Evolutionary conservation across 352 stramenopile genomes (phyloP).

Genomic region (Phytophthora megakarya): DNA sequence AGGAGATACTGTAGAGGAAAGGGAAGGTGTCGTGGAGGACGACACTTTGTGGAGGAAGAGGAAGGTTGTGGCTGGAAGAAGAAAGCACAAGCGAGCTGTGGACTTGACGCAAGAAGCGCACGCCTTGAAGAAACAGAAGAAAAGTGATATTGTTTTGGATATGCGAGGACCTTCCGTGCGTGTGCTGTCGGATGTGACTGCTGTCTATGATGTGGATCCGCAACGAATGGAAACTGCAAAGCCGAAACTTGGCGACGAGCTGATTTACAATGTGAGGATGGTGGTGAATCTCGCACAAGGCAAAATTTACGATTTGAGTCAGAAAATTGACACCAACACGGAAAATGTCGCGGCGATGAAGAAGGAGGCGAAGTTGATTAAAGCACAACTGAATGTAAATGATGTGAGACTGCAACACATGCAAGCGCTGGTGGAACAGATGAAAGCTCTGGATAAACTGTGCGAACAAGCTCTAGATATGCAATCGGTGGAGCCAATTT

Average conservation of each 20-base stretch:
- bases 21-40: slow-evolving; percentile 54
- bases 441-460: slow-evolving; percentile 49
- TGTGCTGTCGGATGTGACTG: slow-evolving; percentile 68
- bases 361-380: slow-evolving; percentile 72
- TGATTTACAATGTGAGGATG: slow-evolving; percentile 92
- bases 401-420: slow-evolving; percentile 54
- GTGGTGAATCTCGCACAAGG: slow-evolving; percentile 86
- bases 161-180: slow-evolving; percentile 88
- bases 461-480: slow-evolving; percentile 39
- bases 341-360: slow-evolving; percentile 57
- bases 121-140: slow-evolving; percentile 44
- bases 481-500: slow-evolving; percentile 46
- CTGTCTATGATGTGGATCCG: slow-evolving; percentile 60
- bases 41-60: slow-evolving; percentile 85
- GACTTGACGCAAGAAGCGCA: slow-evolving; percentile 68
- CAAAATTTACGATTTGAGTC: slow-evolving; percentile 75
- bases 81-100: slow-evolving; percentile 62
- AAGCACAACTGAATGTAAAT: slow-evolving; percentile 62
- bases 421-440: slow-evolving; percentile 49
- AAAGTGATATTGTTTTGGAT: slow-evolving; percentile 81
- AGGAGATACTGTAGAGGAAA: slow-evolving; percentile 64
- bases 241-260: slow-evolving; percentile 88
- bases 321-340: slow-evolving; percentile 65
- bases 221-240: slow-evolving; percentile 47
- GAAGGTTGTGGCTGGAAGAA: slow-evolving; percentile 43